These are phyloP conservation scores for Tympanopsis confertula DNA, from an alignment of 2,329 filamentous ascomycete species.

Conservation along the genomic window DNA sequence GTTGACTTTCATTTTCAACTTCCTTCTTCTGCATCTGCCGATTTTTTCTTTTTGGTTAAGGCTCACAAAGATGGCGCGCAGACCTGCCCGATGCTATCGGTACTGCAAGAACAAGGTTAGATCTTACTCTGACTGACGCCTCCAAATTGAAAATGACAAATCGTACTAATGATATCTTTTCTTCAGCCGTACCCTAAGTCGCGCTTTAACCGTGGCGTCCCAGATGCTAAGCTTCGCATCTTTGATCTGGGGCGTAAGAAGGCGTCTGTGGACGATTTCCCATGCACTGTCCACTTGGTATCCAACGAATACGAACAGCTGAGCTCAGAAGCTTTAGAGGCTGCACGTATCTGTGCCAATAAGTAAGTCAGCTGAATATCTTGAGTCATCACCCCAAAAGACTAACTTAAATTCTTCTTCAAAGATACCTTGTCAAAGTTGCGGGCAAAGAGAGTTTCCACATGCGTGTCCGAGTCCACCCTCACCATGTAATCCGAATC, in stretches of 20 bases:
- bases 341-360: neutral
- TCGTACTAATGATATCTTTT: too few species aligned
- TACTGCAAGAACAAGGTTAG: neutral
- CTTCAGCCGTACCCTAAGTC: neutral
- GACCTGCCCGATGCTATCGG: neutral
- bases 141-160: too few species aligned
- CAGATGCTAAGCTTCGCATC: neutral
- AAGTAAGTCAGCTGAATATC: neutral
- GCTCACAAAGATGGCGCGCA: neutral
- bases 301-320: neutral
- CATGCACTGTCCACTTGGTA: neutral
- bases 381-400: too few species aligned
- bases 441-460: slow-evolving; percentile 64
- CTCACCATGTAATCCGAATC: neutral
- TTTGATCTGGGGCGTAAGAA: neutral
- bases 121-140: too few species aligned
- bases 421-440: slow-evolving; percentile 55
- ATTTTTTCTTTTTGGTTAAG: neutral
- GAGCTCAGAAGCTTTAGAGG: neutral
- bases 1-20: too few species aligned
- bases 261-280: neutral
- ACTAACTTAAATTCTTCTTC: slow-evolving; percentile 2
- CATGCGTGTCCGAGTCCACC: slow-evolving; percentile 40
- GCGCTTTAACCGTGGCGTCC: neutral
- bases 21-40: neutral